phyloP scores from a whole-genome alignment of 805 yeast genomes.

The Ogataea pilisensis region DNA sequence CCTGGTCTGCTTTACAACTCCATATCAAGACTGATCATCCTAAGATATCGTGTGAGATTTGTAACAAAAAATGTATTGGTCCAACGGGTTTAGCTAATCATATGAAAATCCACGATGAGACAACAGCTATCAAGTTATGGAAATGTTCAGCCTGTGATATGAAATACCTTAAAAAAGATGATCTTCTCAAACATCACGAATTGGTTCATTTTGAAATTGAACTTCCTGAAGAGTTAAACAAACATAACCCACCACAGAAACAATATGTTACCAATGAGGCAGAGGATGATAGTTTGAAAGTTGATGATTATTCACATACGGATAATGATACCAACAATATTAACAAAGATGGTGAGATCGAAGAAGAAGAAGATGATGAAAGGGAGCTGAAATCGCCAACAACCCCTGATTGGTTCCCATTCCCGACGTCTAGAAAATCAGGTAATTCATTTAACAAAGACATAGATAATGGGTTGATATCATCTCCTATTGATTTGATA shows the following conservation, averaged over 20 bases:
- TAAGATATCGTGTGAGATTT: slow-evolving; percentile 54
- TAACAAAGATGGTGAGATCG: background rate
- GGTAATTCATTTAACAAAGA: slow-evolving; percentile 32
- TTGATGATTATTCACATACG: too few species aligned
- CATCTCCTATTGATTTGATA: slow-evolving; percentile 36
- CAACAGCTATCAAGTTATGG: slow-evolving; percentile 55
- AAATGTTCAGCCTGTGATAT: slow-evolving; percentile 52
- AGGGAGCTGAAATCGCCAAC: too few species aligned
- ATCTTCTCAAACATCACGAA: slow-evolving; percentile 53
- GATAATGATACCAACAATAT: too few species aligned
- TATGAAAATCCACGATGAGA: slow-evolving; percentile 63
- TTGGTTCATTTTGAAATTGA: slow-evolving; percentile 32
- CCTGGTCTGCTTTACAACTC: slow-evolving; percentile 68
- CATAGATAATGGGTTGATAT: slow-evolving; percentile 36
- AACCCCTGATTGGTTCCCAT: background rate
- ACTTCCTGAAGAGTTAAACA: slow-evolving; percentile 13
- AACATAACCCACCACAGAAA: too few species aligned
- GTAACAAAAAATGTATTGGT: slow-evolving; percentile 74
- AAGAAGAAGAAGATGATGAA: background rate
- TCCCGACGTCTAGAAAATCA: slow-evolving; percentile 10
- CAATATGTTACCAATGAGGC: slow-evolving; percentile 3
- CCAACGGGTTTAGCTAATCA: slow-evolving; percentile 67
- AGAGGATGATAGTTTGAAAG: slow-evolving; percentile 2
- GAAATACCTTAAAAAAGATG: slow-evolving; percentile 52
- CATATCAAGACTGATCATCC: slow-evolving; percentile 76